Base-by-base conservation (phyloP, 1,139 yeast species). In the Pichia kudriavzevii region DNA sequence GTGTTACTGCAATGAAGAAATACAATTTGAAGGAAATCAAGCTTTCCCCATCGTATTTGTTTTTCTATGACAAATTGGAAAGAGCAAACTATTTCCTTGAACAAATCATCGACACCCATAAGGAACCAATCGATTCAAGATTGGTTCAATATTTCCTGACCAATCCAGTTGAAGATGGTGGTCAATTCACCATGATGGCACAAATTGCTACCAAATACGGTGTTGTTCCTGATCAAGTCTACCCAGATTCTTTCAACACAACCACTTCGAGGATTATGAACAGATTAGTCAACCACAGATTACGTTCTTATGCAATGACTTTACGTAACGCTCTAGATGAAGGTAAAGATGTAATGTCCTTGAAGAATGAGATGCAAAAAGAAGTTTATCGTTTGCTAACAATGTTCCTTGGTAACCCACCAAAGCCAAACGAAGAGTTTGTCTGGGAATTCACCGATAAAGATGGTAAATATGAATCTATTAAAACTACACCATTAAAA, bases 151-250 rank as follows among this genome's bases (percentile, higher is more conserved):
- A 68, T 48, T 59, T 83, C 40, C 62, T 82, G 41, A 47, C 61
- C 7, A 75, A 70, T 36, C 93, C 94, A 10, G 73, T 77, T 32
- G 59, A 70, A 38, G 94, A 83, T 51, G 94, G 94, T 46, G 94
- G 94, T 32, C 94, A 83, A 58, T 83, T 81, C 70, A 80, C 79
- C 48, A 79, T 83, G 91, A 72, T 81, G 56, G 66, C 78, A 28
- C 81, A 81, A 56, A 58, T 83, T 43, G 71, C 83, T 36, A 72
- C 73, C 45, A 83, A 83, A 58, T 83, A 83, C 48, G 94, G 94
- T 27, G 53, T 80, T 36, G 79, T 83, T 32, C 95, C 95, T 30
- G 66, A 77, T 50, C 74, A 71, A 45, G 59, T 74, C 16, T 83
- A 69, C 60, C 87, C 88, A 5, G 94, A 83, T 53, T 66, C 74